These are phyloP conservation scores for Epichloe aotearoae DNA, from an alignment of 2,329 filamentous ascomycete species.

Conservation along the genomic window DNA sequence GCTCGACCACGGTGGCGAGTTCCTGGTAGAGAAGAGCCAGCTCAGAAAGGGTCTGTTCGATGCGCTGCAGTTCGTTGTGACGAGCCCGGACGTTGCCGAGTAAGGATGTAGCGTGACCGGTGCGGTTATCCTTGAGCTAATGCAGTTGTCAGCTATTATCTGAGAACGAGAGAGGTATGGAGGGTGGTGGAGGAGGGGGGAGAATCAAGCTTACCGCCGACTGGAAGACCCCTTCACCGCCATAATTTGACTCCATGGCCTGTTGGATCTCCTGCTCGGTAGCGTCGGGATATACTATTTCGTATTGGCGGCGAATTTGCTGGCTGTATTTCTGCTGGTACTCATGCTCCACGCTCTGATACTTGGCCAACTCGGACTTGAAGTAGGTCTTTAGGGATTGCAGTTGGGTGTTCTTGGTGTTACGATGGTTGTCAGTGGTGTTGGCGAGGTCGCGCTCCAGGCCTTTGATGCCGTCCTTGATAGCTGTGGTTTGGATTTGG, in stretches of 20 bases:
- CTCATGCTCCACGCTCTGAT: slow-evolving; percentile 55
- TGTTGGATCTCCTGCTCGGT: slow-evolving; percentile 57
- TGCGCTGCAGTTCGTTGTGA: slow-evolving; percentile 71
- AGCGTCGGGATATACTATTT: slow-evolving; percentile 73
- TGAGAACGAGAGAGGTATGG: background rate
- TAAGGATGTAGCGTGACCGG: slow-evolving; percentile 57
- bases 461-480: slow-evolving; percentile 67
- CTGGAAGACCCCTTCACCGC: slow-evolving; percentile 70
- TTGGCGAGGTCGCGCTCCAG: slow-evolving; percentile 58
- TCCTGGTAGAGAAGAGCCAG: slow-evolving; percentile 59
- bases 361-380: slow-evolving; percentile 56
- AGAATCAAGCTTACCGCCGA: slow-evolving; percentile 47
- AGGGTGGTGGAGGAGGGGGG: background rate
- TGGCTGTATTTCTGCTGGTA: slow-evolving; percentile 62
- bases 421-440: slow-evolving; percentile 44
- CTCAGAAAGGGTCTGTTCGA: slow-evolving; percentile 62
- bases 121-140: slow-evolving; percentile 62
- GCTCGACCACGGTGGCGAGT: slow-evolving; percentile 59
- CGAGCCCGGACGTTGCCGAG: slow-evolving; percentile 69
- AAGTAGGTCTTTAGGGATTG: slow-evolving; percentile 59
- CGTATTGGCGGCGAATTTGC: slow-evolving; percentile 68
- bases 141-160: background rate
- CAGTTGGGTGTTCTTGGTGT: slow-evolving; percentile 57
- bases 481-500: slow-evolving; percentile 58
- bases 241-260: slow-evolving; percentile 59